Conservation (phyloP, 441 rosid species). For the Bruguiera hainesii region DNA sequence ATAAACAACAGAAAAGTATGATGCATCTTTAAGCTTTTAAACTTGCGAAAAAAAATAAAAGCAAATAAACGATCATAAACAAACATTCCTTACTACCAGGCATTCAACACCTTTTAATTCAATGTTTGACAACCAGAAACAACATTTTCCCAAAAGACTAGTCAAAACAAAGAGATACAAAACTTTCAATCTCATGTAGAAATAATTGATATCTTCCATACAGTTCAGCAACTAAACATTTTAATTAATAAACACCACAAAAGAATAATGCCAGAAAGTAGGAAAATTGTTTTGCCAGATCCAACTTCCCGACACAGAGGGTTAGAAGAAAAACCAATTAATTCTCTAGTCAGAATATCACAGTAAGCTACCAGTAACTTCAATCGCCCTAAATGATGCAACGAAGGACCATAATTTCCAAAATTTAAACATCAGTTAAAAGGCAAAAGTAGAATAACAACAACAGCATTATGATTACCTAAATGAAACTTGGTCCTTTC, state of each 20-base stretch:
- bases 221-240: no score
- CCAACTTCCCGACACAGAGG: not conserved
- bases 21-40: no score
- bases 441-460: not conserved
- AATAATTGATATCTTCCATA: not conserved
- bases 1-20: no score
- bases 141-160: not conserved
- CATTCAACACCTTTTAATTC: no score
- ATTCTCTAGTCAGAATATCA: not conserved
- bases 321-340: not conserved
- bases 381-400: not conserved
- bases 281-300: not conserved
- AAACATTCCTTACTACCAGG: no score
- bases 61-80: no score
- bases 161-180: not conserved
- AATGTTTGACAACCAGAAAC: no score
- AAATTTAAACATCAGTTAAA: not conserved
- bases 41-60: no score
- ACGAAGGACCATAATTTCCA: not conserved
- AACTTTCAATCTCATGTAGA: not conserved
- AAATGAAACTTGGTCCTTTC: slow-evolving; percentile 80
- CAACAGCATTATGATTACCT: slow-evolving; percentile 35
- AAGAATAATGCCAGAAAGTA: not conserved
- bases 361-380: not conserved
- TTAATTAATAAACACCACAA: no score